phyloP scores from a whole-genome alignment of 768 basidiomycete genomes.

The Dendrothele bispora region DNA sequence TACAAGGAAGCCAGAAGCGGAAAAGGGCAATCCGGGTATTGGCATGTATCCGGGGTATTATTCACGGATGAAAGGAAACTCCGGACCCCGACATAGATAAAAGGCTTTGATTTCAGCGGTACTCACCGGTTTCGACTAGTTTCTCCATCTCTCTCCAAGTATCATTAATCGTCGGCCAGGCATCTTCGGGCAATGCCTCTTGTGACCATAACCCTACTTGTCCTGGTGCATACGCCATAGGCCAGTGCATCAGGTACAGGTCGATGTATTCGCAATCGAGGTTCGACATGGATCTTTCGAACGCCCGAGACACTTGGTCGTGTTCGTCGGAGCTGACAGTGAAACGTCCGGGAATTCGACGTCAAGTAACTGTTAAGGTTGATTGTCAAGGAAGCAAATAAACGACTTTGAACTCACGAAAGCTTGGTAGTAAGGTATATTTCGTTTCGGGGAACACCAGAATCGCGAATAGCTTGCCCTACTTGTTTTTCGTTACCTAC shows the following conservation, averaged over 20 bases:
- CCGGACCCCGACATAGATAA: no score
- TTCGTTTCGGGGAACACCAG: conserved; percentile 37
- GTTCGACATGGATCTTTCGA: conserved; percentile 33
- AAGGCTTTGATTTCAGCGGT: no score
- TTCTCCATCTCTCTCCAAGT: conserved; percentile 43
- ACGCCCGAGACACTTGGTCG: conserved; percentile 28
- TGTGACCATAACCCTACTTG: background rate
- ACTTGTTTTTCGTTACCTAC: conserved; percentile 35
- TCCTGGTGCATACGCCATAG: conserved; percentile 19
- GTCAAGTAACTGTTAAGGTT: conserved; percentile 20
- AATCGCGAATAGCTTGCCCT: conserved; percentile 36
- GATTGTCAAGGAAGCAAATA: background rate
- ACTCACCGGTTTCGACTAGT: conserved; percentile 31
- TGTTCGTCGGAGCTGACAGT: conserved; percentile 36
- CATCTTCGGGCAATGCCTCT: background rate
- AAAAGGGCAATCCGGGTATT: no score
- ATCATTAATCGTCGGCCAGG: conserved; percentile 30
- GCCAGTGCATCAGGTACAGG: conserved; percentile 46
- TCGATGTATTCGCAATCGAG: conserved; percentile 45
- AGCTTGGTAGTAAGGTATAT: conserved; percentile 44
- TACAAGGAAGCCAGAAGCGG: conserved; percentile 23
- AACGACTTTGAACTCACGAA: conserved; percentile 28
- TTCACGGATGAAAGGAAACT: no score
- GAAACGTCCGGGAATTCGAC: no score
- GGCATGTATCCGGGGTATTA: no score